These are phyloP conservation scores for Penicillium sp. DNA, from an alignment of 2,329 filamentous ascomycete genomes.

Conservation along the genomic window DNA sequence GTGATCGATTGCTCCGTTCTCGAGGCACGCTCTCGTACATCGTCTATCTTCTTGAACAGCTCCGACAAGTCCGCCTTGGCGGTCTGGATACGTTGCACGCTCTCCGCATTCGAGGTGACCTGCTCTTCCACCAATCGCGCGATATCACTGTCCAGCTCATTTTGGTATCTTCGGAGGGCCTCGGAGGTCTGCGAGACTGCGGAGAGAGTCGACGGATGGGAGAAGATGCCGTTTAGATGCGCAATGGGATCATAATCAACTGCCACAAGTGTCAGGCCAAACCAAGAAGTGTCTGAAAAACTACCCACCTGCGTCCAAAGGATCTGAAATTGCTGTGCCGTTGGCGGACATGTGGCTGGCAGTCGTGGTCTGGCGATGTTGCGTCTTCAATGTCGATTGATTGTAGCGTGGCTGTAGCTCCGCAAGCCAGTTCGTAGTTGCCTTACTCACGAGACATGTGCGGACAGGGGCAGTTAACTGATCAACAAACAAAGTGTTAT, in stretches of 20 bases:
- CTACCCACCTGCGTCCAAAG: constrained; percentile 43
- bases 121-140: constrained; percentile 67
- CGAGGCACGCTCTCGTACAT: constrained; percentile 80
- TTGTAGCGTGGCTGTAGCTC: constrained; percentile 11
- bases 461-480: neutral
- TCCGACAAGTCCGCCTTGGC: constrained; percentile 85
- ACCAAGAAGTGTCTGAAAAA: neutral
- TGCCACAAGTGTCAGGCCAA: constrained; percentile 26
- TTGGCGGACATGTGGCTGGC: constrained; percentile 37
- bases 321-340: constrained; percentile 34
- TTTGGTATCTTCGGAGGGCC: constrained; percentile 68
- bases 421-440: constrained; percentile 13
- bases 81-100: constrained; percentile 83
- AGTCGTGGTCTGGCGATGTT: constrained; percentile 33
- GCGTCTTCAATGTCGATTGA: constrained; percentile 3
- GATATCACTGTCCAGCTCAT: constrained; percentile 79
- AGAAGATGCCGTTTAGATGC: constrained; percentile 90
- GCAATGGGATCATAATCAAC: constrained; percentile 88
- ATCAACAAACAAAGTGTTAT: neutral
- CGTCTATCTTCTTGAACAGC: constrained; percentile 92
- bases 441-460: constrained; percentile 7
- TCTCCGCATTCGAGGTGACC: constrained; percentile 79
- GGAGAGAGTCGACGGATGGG: constrained; percentile 77
- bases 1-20: constrained; percentile 95
- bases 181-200: constrained; percentile 72